A percentile compares a stretch with the other conserved stretches of the same genome.
These are phyloP conservation scores for Ganoderma lingzhi DNA, from an alignment of 1,284 basidiomycete species.

Conservation along the genomic window DNA sequence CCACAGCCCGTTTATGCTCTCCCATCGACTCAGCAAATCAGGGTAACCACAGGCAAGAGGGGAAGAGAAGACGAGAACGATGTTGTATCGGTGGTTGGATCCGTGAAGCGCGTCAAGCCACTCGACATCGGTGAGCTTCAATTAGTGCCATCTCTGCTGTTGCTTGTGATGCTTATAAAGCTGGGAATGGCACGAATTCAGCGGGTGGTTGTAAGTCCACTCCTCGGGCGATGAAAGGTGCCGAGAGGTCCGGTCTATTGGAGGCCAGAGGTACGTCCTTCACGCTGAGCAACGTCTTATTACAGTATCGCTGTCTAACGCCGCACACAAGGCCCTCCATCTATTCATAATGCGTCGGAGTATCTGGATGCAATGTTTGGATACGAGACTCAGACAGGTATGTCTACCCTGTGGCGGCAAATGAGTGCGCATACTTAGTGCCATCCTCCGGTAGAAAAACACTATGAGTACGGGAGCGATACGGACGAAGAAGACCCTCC, in stretches of 20 bases:
- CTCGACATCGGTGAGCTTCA: background rate
- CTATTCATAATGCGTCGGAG: background rate
- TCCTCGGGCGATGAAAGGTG: background rate
- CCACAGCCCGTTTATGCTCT: background rate
- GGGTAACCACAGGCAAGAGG: background rate
- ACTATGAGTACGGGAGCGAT: constrained; percentile 4
- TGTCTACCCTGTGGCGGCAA: background rate
- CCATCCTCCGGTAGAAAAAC: background rate
- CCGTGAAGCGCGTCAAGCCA: constrained; percentile 1
- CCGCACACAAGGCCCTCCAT: background rate
- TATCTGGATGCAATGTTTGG: background rate
- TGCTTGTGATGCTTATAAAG: background rate
- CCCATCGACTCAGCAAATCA: background rate
- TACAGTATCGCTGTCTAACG: background rate
- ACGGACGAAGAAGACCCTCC: constrained; percentile 1
- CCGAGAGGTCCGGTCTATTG: background rate
- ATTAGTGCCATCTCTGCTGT: background rate
- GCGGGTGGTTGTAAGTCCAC: background rate
- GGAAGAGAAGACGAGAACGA: constrained; percentile 1
- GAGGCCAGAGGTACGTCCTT: background rate
- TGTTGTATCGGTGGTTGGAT: background rate
- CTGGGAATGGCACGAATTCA: background rate
- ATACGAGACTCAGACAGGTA: background rate
- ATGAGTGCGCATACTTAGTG: background rate
- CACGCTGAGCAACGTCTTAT: background rate